These are phyloP conservation scores for Linanthus parryae DNA, from an alignment of 148 eudicot genomes.

Conservation along the genomic window DNA sequence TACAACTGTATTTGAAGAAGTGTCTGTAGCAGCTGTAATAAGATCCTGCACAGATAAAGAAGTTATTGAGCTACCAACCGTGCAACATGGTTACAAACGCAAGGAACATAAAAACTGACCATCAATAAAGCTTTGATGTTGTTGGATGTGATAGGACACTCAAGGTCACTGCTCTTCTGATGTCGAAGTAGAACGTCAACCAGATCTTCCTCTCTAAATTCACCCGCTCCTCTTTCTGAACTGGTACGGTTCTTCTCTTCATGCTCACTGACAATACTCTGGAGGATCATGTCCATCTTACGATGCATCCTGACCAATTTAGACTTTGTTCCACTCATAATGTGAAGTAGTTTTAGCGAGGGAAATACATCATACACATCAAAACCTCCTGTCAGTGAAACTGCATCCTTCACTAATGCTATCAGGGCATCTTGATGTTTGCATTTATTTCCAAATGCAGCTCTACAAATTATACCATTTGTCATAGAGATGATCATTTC, in stretches of 20 bases:
- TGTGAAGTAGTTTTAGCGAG: neutral
- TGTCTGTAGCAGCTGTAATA: slow-evolving; percentile 3
- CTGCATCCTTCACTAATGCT: slow-evolving; percentile 1
- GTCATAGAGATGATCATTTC: neutral
- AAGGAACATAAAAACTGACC: too few species aligned
- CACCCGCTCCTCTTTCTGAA: too few species aligned
- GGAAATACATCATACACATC: slow-evolving; percentile 4
- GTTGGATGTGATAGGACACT: neutral
- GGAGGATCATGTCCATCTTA: neutral
- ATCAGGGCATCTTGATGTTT: neutral
- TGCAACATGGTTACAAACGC: too few species aligned
- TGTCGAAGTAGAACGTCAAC: slow-evolving; percentile 9
- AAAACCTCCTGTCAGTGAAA: slow-evolving; percentile 2
- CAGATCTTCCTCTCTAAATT: neutral
- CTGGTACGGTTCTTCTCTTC: neutral
- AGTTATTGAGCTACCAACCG: neutral
- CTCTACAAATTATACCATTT: neutral
- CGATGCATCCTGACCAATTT: neutral
- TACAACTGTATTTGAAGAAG: neutral
- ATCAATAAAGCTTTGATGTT: slow-evolving; percentile 5
- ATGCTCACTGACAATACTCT: neutral
- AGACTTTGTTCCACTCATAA: neutral
- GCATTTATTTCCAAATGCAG: slow-evolving; percentile 1
- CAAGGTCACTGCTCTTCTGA: slow-evolving; percentile 5
- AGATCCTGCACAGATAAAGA: slow-evolving; percentile 3